phyloP scores from a whole-genome alignment of 1,284 basidiomycete species.

The Ustilago crameri region DNA sequence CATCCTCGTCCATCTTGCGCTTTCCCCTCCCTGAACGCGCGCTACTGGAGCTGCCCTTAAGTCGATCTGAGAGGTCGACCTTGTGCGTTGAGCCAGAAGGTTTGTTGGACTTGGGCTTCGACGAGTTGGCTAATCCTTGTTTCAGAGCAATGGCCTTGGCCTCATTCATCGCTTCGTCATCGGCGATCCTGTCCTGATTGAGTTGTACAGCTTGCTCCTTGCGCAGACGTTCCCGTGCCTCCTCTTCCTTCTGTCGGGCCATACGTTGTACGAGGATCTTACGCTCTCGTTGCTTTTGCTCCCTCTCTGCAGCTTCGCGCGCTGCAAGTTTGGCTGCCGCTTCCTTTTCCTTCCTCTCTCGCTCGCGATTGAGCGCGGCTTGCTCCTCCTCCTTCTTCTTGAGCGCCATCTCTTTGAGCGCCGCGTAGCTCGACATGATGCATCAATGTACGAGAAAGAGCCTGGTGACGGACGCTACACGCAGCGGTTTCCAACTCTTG shows the following conservation, averaged over 20 bases:
- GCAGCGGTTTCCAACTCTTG: too few species aligned
- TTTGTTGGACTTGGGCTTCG: slow-evolving; percentile 7
- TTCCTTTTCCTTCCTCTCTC: slow-evolving; percentile 34
- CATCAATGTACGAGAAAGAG: background rate
- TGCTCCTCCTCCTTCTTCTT: slow-evolving; percentile 40
- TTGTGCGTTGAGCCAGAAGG: slow-evolving; percentile 35
- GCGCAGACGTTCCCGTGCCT: slow-evolving; percentile 32
- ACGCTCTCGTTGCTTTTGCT: slow-evolving; percentile 41
- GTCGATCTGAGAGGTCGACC: slow-evolving; percentile 30
- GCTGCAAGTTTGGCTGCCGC: slow-evolving; percentile 40
- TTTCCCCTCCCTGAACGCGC: slow-evolving; percentile 10
- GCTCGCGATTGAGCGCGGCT: slow-evolving; percentile 26
- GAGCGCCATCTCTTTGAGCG: slow-evolving; percentile 45
- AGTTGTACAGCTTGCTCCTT: slow-evolving; percentile 25
- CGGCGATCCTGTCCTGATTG: slow-evolving; percentile 8
- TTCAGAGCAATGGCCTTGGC: slow-evolving; percentile 1
- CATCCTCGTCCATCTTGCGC: slow-evolving; percentile 41
- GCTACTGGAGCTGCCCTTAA: slow-evolving; percentile 12
- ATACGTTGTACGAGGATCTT: slow-evolving; percentile 44
- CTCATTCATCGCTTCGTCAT: slow-evolving; percentile 8
- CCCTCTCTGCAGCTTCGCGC: slow-evolving; percentile 32
- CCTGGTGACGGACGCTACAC: too few species aligned
- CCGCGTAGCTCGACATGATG: slow-evolving; percentile 45
- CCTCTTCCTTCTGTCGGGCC: slow-evolving; percentile 41
- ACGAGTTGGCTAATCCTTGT: background rate